These are phyloP conservation scores for Tritrichomonas musculus DNA, from an alignment of 208 protist genomes.

Conservation along the genomic window DNA sequence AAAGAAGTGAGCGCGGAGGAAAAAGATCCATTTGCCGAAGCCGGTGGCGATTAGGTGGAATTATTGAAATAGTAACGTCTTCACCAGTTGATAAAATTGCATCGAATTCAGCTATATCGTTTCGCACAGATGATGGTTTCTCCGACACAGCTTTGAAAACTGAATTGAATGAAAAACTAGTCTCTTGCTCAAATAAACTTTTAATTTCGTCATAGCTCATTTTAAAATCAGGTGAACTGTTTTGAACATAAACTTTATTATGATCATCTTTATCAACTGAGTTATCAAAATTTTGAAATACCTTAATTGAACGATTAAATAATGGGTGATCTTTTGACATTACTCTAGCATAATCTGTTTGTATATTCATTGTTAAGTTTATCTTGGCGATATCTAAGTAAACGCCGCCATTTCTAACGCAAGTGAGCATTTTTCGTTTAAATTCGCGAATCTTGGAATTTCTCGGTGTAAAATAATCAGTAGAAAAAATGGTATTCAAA, in stretches of 20 bases:
- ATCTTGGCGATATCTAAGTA: not conserved
- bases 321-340: not conserved
- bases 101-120: not conserved
- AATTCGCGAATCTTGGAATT: not conserved
- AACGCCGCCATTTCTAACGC: not conserved
- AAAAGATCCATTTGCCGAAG: not conserved
- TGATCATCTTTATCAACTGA: not conserved
- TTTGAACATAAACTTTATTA: too few relatives aligned
- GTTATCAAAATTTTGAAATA: too few relatives aligned
- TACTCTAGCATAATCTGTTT: not conserved
- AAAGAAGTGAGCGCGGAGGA: not conserved
- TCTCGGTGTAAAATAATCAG: not conserved
- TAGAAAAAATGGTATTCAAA: not conserved
- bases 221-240: too few relatives aligned
- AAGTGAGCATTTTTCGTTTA: constrained; percentile 4
- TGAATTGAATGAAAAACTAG: not conserved
- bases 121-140: not conserved
- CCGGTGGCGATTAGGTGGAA: not conserved
- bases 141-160: not conserved
- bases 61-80: not conserved
- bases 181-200: not conserved
- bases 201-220: not conserved
- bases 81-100: not conserved
- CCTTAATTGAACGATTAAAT: not conserved
- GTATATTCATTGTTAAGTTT: not conserved